Conservation (phyloP, 1,284 basidiomycete genomes). For the Agroathelia rolfsii region DNA sequence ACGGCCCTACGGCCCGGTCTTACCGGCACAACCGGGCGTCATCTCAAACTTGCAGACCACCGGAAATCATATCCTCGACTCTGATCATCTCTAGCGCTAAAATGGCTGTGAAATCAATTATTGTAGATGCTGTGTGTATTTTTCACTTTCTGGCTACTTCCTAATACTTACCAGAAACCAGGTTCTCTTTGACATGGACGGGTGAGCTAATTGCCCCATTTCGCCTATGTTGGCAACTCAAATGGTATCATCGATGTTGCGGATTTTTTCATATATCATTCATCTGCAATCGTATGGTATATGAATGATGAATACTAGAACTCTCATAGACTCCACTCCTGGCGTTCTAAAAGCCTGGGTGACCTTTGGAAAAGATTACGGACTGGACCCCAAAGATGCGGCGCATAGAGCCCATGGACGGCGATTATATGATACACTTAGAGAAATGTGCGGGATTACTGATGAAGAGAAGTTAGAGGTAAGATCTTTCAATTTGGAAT, state of each 20-base stretch:
- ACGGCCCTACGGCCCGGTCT: too few species aligned
- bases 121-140: conserved; percentile 39
- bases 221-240: conserved; percentile 6
- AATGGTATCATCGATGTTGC: conserved; percentile 3
- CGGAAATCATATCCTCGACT: conserved; percentile 2
- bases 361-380: conserved; percentile 46
- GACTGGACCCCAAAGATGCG: conserved; percentile 37
- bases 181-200: conserved; percentile 62
- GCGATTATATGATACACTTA: conserved; percentile 61
- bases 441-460: conserved; percentile 53
- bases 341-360: conserved; percentile 58
- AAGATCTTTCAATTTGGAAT: conserved; percentile 8
- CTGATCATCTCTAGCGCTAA: conserved; percentile 3
- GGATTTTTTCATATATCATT: conserved; percentile 6
- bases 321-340: conserved; percentile 63
- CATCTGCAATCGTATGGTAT: conserved; percentile 5
- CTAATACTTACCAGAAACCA: conserved; percentile 1
- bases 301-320: conserved; percentile 26
- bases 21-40: too few species aligned
- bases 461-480: conserved; percentile 50
- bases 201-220: conserved; percentile 28
- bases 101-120: conserved; percentile 21
- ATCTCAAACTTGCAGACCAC: conserved; percentile 1
- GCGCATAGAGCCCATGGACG: conserved; percentile 62
- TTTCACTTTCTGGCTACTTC: neutral